Evolutionary conservation across 768 basidiomycete genomes (phyloP).

Genomic region (Suillus americanus): DNA sequence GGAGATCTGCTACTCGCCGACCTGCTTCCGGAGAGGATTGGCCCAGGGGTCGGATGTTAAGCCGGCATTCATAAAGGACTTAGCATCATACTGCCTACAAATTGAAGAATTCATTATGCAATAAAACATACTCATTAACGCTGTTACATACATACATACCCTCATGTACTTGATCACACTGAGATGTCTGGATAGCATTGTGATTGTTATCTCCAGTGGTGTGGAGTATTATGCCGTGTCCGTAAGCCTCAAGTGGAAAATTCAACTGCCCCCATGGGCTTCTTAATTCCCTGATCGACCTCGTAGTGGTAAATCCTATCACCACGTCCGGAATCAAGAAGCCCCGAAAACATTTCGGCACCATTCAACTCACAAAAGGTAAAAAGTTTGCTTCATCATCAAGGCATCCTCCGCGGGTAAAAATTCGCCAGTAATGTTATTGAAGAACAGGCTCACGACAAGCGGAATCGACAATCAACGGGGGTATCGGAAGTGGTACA

Average conservation of each 20-base stretch:
- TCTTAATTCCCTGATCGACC: constrained; percentile 11
- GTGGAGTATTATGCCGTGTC: not conserved
- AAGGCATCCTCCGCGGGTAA: not conserved
- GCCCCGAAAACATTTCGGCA: constrained; percentile 13
- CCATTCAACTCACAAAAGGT: constrained; percentile 10
- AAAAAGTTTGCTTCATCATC: not conserved
- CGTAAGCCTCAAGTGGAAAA: constrained; percentile 1
- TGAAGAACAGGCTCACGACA: not conserved
- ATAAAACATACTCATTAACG: not conserved
- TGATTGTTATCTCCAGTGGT: not conserved
- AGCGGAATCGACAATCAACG: constrained; percentile 12
- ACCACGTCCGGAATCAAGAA: constrained; percentile 4
- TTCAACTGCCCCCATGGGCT: not conserved
- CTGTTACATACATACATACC: not conserved
- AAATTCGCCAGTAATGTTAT: not conserved
- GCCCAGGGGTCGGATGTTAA: not conserved
- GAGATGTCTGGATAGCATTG: not conserved
- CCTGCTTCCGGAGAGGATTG: not conserved
- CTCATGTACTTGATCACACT: not conserved
- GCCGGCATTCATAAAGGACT: not conserved
- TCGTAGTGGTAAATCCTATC: constrained; percentile 8
- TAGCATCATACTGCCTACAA: not conserved
- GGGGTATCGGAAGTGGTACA: constrained; percentile 8
- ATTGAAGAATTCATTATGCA: not conserved
- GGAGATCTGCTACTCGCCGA: not conserved